Evolutionary conservation across 495 filamentous ascomycete species (phyloP), one percentile per base, ranked within the genome.

Genomic region (Letharia columbiana): DNA sequence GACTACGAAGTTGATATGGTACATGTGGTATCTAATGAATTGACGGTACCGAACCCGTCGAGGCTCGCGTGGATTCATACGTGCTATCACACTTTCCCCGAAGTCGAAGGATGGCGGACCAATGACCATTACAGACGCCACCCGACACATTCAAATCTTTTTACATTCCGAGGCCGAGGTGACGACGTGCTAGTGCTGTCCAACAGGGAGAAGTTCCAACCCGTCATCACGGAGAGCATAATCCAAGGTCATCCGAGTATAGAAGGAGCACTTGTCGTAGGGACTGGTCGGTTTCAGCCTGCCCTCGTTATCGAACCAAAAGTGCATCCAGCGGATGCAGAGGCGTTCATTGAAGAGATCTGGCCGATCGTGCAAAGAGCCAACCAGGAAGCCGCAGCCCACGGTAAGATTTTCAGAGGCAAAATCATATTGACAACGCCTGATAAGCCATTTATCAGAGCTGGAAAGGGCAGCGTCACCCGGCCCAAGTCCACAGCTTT

Each of bases 121-220:
- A 35, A 35, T 13, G 57, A 60, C 18, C 37, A 33, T n/a, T 60
- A 33, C 23, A 39, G 40, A n/a, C 35, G 18, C n/a, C 57, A 60
- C 35, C 57, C 57, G 2, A 6, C 9, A 11, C 40, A 60, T 15
- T 4, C 57, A n/a, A 15, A 40, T 20, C 57, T 39, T 40, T 60
- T 20, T 20, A 17, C 33, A 13, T 39, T 33, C 37, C 17, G 8
- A 11, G 57, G 57, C 9, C 35, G 57, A 40, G 20, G 20, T 5
- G 57, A 60, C 20, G 57, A 60, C 57, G 18, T 60, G 11, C 8
- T 60, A 20, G 57, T 60, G n/a, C 40, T 60, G 7, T 39, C 33
- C 33, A 60, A 60, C 57, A 20, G 57, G 8, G 57, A 60, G 37
- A 60, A 60, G 40, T 40, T 60, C 12, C 28, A 39, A 20, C 57